Evolutionary conservation across 2,329 filamentous ascomycete species (phyloP), one percentile per base, ranked within the genome.

Genomic region (Aphanocladium album): DNA sequence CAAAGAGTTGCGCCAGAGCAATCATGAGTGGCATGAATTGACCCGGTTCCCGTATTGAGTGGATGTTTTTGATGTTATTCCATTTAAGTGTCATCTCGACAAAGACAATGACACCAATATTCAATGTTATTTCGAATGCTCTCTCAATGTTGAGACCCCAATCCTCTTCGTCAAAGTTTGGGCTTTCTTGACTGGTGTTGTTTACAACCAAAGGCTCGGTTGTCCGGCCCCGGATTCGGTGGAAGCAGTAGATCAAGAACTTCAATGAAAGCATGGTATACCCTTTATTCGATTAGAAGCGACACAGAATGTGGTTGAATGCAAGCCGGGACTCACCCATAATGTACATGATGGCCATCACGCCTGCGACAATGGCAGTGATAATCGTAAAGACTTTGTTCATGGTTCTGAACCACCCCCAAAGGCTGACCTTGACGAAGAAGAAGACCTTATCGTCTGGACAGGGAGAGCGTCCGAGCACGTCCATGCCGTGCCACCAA

Each of bases 21-120:
- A 69, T 64, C 57, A 69, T 60, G 35, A 69, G 64, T n/a, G 67
- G 67, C 65, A 69, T 68, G n/a, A 68, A 67, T 49, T 69, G 67
- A 19, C 67, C 67, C 1, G 67, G 65, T 5, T 54, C 51, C 30
- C 59, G 37, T 12, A 69, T 41, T 6, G 58, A 62, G 49, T 68
- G 61, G n/a, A 68, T 64, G 7, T 46, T 62, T 1, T 61, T 51
- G 56, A 69, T 65, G 49, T 61, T 35, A 51, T 68, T 68, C 67
- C 67, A 68, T 27, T 63, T 63, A n/a, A 69, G 56, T 3, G 65
- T 62, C 59, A 67, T 60, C 49, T 69, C 67, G 16, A 68, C 66
- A 58, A 66, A 68, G 21, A 64, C 64, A 23, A 69, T 67, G 60
- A 66, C 65, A 45, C 67, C 65, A n/a, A 68, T 60, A 49, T 68